Base-by-base conservation (phyloP, 179 eudicot species). In the Beta lomatogona region DNA sequence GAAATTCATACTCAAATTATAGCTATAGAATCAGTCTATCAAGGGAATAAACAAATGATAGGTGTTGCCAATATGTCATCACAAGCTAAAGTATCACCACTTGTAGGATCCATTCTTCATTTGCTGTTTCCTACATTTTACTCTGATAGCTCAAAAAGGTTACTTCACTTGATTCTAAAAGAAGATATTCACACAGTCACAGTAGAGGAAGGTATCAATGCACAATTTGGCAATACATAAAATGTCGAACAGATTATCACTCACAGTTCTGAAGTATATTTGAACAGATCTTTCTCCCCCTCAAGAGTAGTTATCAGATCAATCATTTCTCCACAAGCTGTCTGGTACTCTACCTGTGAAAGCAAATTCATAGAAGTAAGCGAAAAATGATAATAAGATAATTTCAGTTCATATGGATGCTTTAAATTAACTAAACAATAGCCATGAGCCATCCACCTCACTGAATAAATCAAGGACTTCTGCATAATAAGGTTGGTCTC, bases 241-340 rank as follows among this genome's bases (percentile, higher is more conserved):
- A 61, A 52, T 54, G 45, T 71, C 31, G 12, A 16, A 44, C 45
- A 22, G 46, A 61, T 46, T 75, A 3, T 22, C 75, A 86, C 93
- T 86, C 81, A 89, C 97, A 88, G 74, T 45, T 86, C 60, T 82
- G 88, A 45, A 52, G 91, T 87, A 64, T 88, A 93, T 83, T 92
- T 91, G 12, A 87, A 88, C 45, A 92, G 81, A 84, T 93, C 96
- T 79, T 92, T 91, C 82, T 89, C 90, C 71, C 89, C 94, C 53
- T 84, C 93, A 46, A 86, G 73, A 36, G 93, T 89, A 71, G 92
- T 89, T 78, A 91, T 86, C 83, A 93, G 81, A 88, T 93, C 96
- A 69, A 93, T 87, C 94, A 93, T 91, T 76, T 93, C 94, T 73
- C 97, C 95, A 77, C 71, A 88, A 3, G 93, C 85, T 71, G 96